These are phyloP conservation scores for Metroxylon sagu DNA, from an alignment of 176 grass and related monocot genomes.

Conservation along the genomic window DNA sequence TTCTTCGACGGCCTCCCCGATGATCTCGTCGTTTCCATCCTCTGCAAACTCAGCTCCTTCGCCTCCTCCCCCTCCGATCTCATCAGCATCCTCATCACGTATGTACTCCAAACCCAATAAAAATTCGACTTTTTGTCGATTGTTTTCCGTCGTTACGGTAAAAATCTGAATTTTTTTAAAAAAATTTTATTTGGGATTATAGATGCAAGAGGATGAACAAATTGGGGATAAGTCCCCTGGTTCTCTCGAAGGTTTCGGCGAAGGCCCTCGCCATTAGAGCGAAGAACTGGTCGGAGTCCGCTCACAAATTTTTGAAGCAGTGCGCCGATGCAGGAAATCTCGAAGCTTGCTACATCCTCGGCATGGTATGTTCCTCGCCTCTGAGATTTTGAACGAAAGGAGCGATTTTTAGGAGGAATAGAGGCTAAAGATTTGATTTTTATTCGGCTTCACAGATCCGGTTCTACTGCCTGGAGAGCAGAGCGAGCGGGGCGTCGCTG, in stretches of 20 bases:
- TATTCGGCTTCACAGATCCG: conserved; percentile 26
- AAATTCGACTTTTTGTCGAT: background rate
- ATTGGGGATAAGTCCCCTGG: conserved; percentile 22
- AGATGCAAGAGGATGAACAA: conserved; percentile 64
- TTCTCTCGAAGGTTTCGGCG: conserved; percentile 37
- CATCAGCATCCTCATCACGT: conserved; percentile 32
- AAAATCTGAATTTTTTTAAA: conserved; percentile 10
- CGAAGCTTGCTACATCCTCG: conserved; percentile 66
- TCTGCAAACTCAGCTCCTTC: conserved; percentile 23
- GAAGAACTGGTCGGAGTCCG: conserved; percentile 32
- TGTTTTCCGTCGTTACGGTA: background rate
- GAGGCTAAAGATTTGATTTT: conserved; percentile 7
- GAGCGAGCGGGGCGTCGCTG: conserved; percentile 25
- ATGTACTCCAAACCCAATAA: background rate
- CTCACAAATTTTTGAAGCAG: conserved; percentile 45
- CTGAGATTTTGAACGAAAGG: background rate
- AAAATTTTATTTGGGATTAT: background rate
- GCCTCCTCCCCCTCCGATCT: conserved; percentile 33
- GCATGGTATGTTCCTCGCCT: conserved; percentile 40
- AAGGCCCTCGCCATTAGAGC: conserved; percentile 25
- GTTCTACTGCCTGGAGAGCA: conserved; percentile 52
- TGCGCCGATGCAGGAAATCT: conserved; percentile 53
- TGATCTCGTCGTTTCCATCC: conserved; percentile 47
- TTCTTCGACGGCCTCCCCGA: conserved; percentile 53
- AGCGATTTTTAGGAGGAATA: background rate